Evolutionary conservation across 106 monocot species (phyloP), one percentile per base, ranked within the genome.

Genomic region (Apostasia shenzhenica): DNA sequence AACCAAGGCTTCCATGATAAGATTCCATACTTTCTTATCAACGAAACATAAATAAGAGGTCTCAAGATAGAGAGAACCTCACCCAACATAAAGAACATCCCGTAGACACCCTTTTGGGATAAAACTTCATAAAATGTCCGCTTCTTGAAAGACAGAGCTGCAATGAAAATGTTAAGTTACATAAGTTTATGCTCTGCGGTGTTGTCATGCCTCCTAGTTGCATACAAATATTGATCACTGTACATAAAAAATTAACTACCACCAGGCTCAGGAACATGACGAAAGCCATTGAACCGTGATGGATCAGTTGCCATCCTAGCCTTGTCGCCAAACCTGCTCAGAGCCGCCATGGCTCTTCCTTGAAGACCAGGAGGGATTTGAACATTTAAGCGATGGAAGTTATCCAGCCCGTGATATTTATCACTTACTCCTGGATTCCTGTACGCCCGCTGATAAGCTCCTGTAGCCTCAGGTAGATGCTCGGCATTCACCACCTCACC

Each of bases 1-100:
- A 92, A 73, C 95, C 95, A 95, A 63, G 95, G 95, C 4, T 57
- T 81, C 95, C 95, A 95, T 8, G 95, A 88, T 60, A 52, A 70
- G 59, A 82, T 79, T 48, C 91, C 89, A 78, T 76, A 86, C 66
- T 75, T 95, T 77, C 78, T 88, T 45, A 95, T 95, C 57, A 91
- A 74, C 7, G 89, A 55, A 59, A 95, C 91, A 86, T 92, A 95
- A 57, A 92, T 57, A 61, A 91, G 78, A 45, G 95, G 92, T 57
- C 95, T 95, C 68, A 91, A 58, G 40, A 95, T 78, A 67, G 49
- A 79, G 43, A 95, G 72, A 44, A 79, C 76, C 75, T 95, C 95
- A 57, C 91, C 95, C 3, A 67, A 63, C 57, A 91, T 39, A 66
- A 86, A 89, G 58, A 91, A 75, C 26, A 73, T 71, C n/a, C 90